These are phyloP conservation scores for Globisporangium abappressorium DNA, from an alignment of 352 stramenopile species.

Conservation along the genomic window DNA sequence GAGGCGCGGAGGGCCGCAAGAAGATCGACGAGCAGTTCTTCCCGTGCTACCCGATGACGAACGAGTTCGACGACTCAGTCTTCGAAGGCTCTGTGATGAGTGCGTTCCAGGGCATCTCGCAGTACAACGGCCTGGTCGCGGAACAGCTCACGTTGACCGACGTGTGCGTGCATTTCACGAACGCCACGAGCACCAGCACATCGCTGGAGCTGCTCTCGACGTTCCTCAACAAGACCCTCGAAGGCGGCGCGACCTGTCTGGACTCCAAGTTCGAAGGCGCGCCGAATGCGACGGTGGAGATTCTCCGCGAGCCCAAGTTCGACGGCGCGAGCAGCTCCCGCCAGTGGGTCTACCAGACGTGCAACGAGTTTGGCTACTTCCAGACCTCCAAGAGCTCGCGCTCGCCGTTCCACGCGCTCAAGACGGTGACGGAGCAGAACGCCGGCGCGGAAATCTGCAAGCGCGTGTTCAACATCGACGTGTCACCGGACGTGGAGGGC, in stretches of 20 bases:
- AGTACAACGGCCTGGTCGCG: slow-evolving; percentile 66
- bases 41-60: slow-evolving; percentile 70
- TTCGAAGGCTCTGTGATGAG: slow-evolving; percentile 77
- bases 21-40: slow-evolving; percentile 51
- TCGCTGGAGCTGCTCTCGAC: slow-evolving; percentile 44
- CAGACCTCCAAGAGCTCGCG: slow-evolving; percentile 59
- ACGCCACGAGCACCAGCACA: slow-evolving; percentile 15
- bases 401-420: slow-evolving; percentile 69
- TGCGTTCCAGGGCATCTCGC: slow-evolving; percentile 73
- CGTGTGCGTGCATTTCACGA: slow-evolving; percentile 60
- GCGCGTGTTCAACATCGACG: slow-evolving; percentile 72
- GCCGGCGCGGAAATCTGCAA: slow-evolving; percentile 76
- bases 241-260: slow-evolving; percentile 41
- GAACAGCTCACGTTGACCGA: slow-evolving; percentile 51
- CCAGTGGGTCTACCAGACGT: slow-evolving; percentile 88
- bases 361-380: slow-evolving; percentile 90
- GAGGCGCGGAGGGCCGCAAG: slow-evolving; percentile 36
- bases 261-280: slow-evolving; percentile 81
- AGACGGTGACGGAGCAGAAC: slow-evolving; percentile 68
- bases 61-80: slow-evolving; percentile 79
- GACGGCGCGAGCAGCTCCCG: slow-evolving; percentile 66
- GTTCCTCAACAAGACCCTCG: slow-evolving; percentile 57
- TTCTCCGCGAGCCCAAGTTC: slow-evolving; percentile 56
- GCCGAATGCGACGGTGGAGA: slow-evolving; percentile 60
- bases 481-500: slow-evolving; percentile 45